Base-by-base conservation (phyloP, 768 basidiomycete species). In the Auricularia sp. region DNA sequence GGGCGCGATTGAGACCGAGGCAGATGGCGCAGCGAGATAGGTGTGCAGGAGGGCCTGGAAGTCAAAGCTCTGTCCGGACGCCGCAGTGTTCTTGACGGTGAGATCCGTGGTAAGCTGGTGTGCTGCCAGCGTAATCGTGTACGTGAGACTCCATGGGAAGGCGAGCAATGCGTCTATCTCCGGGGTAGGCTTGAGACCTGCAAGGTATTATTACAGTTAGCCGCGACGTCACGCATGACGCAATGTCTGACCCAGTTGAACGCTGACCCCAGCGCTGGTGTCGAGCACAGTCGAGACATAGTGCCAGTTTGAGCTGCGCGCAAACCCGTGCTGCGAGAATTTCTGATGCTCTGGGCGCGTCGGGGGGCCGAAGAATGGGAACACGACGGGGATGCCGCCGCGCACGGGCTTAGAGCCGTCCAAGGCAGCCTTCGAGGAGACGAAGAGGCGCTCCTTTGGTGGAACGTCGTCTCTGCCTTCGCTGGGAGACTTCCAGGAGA, bases 41-140 rank as follows among this genome's bases (percentile, higher is more conserved):
- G 85, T 94, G 76, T 99, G 97, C 63, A 99, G 82, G 56, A 98
- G 81, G 1, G 94, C 90, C 74, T 99, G 97, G 79, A 96, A 98
- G 54, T 82, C 79, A 0, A 77, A 71, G 3, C 74, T 75, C 62
- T 73, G 73, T 24, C 75, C 74, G 16, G 79, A 77, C 1, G 75
- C 70, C 16, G 47, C 8, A 6, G 84, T 80, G 71, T 97, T 96
- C 68, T 80, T 80, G 67, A 98, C 89, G 71, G 90, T 87, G 5
- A 97, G 80, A 71, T 88, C 85, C 39, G 93, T 92, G 68, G 81
- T 83, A 68, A 98, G 80, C 69, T 88, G 82, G 70, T 90, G 81
- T 67, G 82, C 84, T 13, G 82, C 79, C 65, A 99, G 78, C 11
- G 90, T 90, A 59, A 98, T 88, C 59, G 92, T 85, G 73, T 94